These are phyloP conservation scores for Sideroxylon spinosum DNA, from an alignment of 179 eudicot genomes.

Conservation along the genomic window DNA sequence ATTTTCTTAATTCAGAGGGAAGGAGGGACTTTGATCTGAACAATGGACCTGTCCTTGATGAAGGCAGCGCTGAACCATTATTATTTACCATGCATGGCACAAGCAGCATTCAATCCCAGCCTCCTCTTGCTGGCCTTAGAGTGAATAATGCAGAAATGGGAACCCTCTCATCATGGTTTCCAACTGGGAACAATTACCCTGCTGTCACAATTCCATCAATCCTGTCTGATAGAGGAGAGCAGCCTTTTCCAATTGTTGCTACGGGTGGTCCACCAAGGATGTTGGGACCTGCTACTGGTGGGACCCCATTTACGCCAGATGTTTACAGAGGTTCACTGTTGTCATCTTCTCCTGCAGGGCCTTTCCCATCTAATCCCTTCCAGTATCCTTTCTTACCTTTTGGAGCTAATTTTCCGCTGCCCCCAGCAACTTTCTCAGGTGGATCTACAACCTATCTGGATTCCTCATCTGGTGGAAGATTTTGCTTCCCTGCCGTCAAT, in stretches of 20 bases:
- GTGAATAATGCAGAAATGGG: constrained; percentile 43
- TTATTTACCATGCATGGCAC: constrained; percentile 28
- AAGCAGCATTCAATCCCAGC: constrained; percentile 29
- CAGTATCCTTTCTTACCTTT: constrained; percentile 47
- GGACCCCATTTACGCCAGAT: constrained; percentile 46
- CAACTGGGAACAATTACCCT: constrained; percentile 47
- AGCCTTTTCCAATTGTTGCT: constrained; percentile 43
- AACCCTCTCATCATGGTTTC: constrained; percentile 60
- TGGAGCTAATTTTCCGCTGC: constrained; percentile 37
- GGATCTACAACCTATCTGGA: constrained; percentile 41
- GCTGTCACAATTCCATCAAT: constrained; percentile 42
- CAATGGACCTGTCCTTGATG: constrained; percentile 75
- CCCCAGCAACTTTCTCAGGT: constrained; percentile 37
- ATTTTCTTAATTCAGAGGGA: constrained; percentile 32
- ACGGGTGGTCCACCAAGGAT: constrained; percentile 50
- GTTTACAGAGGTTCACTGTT: constrained; percentile 62
- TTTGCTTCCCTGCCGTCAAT: constrained; percentile 29
- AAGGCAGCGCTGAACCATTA: constrained; percentile 33
- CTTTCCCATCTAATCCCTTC: constrained; percentile 35
- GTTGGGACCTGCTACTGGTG: constrained; percentile 37
- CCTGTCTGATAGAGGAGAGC: constrained; percentile 58
- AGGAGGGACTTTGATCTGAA: constrained; percentile 79
- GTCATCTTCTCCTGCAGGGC: constrained; percentile 60
- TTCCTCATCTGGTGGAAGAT: constrained; percentile 35
- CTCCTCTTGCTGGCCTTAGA: constrained; percentile 40